Evolutionary conservation across 129 eudicot species (phyloP), one percentile per base, ranked within the genome.

Genomic region (Flaveria sonorensis): DNA sequence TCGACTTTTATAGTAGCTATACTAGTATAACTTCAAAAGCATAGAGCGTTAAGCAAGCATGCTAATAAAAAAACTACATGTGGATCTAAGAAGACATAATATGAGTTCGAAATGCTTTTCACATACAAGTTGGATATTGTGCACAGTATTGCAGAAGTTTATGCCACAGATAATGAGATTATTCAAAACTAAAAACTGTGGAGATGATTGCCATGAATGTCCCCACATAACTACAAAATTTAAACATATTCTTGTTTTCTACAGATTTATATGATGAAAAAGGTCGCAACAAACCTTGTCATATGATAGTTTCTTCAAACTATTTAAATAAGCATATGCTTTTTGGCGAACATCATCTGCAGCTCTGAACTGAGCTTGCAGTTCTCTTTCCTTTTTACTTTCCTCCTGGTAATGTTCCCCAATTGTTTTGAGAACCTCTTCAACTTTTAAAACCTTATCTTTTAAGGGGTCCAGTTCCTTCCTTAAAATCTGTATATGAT

Each of bases 321-420:
- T 74, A 71, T 46, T 81, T 64, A 81, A 74, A 42, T 83, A 77
- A 40, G 65, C 70, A 72, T 86, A 91, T 61, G 92, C 90, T 72
- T 79, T 78, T 82, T 94, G 97, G 70, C 96, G 96, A 79, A 89
- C 71, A 72, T 79, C 88, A 84, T 89, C 76, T 7, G 96, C 90
- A 57, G 84, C 88, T 79, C 78, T 89, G 47, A 79, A 85, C 81
- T 81, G 88, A 63, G 57, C 79, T 68, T 86, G 85, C 45, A 94
- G 40, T 45, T 91, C 89, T 78, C 67, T 83, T 18, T 89, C 75
- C 83, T 46, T 81, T 68, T 26, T 68, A 77, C 75, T 73, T 69
- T 88, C 90, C 6, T 73, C 88, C 19, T 86, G 89, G 72, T 75
- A 87, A 71, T 79, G 85, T 79, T 40, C 85, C 42, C 56, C 82